Percentiles rank a stretch among this genome's conserved stretches.
phyloP scores from a whole-genome alignment of 1,284 basidiomycete genomes.

The Chondrostereum purpureum region DNA sequence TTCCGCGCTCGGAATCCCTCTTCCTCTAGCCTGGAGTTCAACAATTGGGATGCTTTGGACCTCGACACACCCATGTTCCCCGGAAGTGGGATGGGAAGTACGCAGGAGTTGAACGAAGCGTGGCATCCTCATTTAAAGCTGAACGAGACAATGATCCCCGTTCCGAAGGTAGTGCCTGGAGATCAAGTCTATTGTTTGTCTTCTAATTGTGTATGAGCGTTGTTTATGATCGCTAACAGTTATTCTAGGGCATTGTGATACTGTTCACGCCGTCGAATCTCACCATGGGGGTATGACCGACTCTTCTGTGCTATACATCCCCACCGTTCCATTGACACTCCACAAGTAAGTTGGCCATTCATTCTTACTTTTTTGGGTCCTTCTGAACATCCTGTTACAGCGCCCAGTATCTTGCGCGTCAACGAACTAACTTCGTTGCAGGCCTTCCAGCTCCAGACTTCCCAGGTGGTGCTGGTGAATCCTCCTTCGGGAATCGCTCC shows the following conservation, averaged over 20 bases:
- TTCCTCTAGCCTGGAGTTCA: background rate
- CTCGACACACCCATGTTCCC: slow-evolving; percentile 55
- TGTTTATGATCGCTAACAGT: too few relatives aligned
- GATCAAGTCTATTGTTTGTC: slow-evolving; percentile 71
- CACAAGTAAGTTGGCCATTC: background rate
- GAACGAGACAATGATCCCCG: slow-evolving; percentile 42
- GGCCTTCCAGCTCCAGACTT: slow-evolving; percentile 4
- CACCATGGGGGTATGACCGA: slow-evolving; percentile 55
- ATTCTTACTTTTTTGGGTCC: background rate
- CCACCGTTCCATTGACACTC: slow-evolving; percentile 53
- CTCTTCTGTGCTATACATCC: slow-evolving; percentile 77
- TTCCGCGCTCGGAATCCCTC: background rate
- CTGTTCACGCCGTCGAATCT: slow-evolving; percentile 67
- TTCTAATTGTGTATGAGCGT: too few relatives aligned
- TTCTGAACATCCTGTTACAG: background rate
- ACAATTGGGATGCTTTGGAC: slow-evolving; percentile 58
- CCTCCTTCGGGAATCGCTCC: background rate
- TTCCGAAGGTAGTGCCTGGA: slow-evolving; percentile 58
- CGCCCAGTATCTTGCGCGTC: background rate
- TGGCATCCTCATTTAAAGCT: slow-evolving; percentile 72
- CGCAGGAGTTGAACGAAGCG: slow-evolving; percentile 54
- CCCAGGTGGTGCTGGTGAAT: background rate
- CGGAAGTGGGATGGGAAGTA: slow-evolving; percentile 51
- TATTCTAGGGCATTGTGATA: slow-evolving; percentile 58
- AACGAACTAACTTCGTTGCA: background rate